Evolutionary conservation across 805 yeast species (phyloP).

Genomic region (Saccharomyces eubayanus): DNA sequence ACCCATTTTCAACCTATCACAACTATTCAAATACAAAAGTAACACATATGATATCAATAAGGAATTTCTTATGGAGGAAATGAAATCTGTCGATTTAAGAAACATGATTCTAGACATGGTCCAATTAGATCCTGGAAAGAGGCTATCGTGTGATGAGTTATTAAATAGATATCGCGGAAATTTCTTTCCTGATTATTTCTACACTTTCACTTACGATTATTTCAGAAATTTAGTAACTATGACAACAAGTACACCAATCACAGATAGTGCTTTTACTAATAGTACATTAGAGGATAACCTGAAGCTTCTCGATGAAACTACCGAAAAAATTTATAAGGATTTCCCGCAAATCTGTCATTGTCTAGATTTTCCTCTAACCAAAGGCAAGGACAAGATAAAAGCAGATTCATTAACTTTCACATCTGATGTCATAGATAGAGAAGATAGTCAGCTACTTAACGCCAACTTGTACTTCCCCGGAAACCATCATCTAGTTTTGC

Average conservation of each 20-base stretch:
- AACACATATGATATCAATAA: slow-evolving; percentile 52
- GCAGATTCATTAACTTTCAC: background rate
- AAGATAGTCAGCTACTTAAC: background rate
- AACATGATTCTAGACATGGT: slow-evolving; percentile 58
- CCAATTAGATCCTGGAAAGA: slow-evolving; percentile 47
- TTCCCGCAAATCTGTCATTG: slow-evolving; percentile 38
- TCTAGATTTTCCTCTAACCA: slow-evolving; percentile 12
- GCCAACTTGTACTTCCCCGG: background rate
- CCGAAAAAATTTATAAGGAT: slow-evolving; percentile 50
- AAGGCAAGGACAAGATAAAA: background rate
- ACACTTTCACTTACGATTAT: slow-evolving; percentile 62
- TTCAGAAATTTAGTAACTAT: slow-evolving; percentile 36
- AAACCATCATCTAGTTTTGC: background rate
- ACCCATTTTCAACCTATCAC: slow-evolving; percentile 79
- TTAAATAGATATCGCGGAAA: slow-evolving; percentile 41
- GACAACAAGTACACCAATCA: slow-evolving; percentile 16
- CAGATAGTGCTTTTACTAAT: slow-evolving; percentile 11
- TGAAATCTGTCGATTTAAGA: slow-evolving; percentile 43
- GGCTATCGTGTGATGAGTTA: slow-evolving; percentile 49
- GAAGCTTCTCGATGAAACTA: slow-evolving; percentile 22
- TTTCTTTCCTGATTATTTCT: slow-evolving; percentile 62
- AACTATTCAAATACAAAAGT: slow-evolving; percentile 71
- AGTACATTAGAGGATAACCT: slow-evolving; percentile 13
- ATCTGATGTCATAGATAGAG: background rate
- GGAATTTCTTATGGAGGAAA: slow-evolving; percentile 27